Evolutionary conservation across 331 rosid genomes (phyloP).

Genomic region (Malus hybrid): DNA sequence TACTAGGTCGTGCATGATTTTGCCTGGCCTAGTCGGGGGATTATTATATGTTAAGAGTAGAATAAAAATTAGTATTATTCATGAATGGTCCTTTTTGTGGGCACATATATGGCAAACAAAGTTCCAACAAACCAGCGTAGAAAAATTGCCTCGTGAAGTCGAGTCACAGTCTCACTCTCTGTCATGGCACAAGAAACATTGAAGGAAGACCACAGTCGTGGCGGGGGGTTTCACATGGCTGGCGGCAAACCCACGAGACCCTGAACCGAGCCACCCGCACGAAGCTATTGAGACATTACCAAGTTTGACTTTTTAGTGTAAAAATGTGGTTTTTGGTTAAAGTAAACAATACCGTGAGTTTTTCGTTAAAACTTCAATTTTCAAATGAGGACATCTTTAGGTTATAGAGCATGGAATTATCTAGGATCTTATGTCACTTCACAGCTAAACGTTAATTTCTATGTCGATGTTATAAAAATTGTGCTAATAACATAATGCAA

Average conservation of each 20-base stretch:
- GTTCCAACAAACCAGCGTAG: conserved; percentile 16
- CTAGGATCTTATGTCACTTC: no score
- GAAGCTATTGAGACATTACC: not conserved
- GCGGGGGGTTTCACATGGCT: conserved; percentile 22
- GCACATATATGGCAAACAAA: not conserved
- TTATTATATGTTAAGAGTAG: no score
- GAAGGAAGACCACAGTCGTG: not conserved
- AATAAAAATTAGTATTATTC: not conserved
- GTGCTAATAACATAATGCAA: no score
- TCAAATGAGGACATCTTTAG: no score
- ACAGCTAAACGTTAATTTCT: rapidly evolving
- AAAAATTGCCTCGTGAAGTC: conserved; percentile 23
- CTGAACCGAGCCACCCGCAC: conserved; percentile 23
- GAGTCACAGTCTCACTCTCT: conserved; percentile 4
- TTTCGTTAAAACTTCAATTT: no score
- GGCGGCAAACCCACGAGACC: conserved; percentile 24
- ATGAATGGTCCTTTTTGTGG: not conserved
- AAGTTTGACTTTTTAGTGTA: no score
- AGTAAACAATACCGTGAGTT: no score
- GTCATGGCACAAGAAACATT: not conserved
- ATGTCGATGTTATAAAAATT: no score
- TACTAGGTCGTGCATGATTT: no score
- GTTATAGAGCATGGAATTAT: no score
- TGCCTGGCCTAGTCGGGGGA: no score
- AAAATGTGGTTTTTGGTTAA: no score